These are phyloP conservation scores for Penicillium freii DNA, from an alignment of 2,329 filamentous ascomycete genomes.

Conservation along the genomic window DNA sequence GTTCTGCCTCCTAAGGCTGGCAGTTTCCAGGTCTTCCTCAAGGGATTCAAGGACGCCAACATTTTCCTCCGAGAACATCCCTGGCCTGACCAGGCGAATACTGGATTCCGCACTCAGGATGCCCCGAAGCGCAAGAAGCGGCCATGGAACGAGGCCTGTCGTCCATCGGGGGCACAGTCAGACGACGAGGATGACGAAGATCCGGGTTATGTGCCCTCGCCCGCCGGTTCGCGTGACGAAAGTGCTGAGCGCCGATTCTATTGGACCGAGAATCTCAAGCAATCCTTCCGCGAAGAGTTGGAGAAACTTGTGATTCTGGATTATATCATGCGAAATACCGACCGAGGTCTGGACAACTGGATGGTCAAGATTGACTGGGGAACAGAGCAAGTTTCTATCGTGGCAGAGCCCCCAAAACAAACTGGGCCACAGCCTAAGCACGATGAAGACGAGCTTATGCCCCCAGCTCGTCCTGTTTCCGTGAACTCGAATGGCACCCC, in stretches of 20 bases:
- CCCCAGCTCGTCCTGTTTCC: constrained; percentile 61
- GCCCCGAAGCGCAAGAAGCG: constrained; percentile 66
- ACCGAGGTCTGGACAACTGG: constrained; percentile 96
- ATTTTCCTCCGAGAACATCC: constrained; percentile 92
- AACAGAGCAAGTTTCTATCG: constrained; percentile 77
- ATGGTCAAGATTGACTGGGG: constrained; percentile 97
- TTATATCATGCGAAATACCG: constrained; percentile 99
- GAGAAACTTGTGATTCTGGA: constrained; percentile 97
- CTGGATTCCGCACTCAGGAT: constrained; percentile 66
- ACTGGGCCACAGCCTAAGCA: constrained; percentile 49
- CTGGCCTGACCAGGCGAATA: constrained; percentile 85
- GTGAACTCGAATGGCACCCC: constrained; percentile 44
- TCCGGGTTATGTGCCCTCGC: constrained; percentile 40
- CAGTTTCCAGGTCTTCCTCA: constrained; percentile 96
- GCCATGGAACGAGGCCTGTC: constrained; percentile 78
- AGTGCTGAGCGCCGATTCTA: constrained; percentile 58
- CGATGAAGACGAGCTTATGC: constrained; percentile 50
- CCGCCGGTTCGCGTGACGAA: constrained; percentile 45
- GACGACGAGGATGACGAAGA: constrained; percentile 63
- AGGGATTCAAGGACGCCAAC: constrained; percentile 95
- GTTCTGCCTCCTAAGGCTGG: constrained; percentile 84
- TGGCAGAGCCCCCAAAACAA: constrained; percentile 74
- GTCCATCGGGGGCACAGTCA: constrained; percentile 61
- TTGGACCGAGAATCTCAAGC: constrained; percentile 86
- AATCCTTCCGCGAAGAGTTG: constrained; percentile 89